phyloP scores from a whole-genome alignment of 495 filamentous ascomycete species.

The Hypoxylon lienhwacheense region DNA sequence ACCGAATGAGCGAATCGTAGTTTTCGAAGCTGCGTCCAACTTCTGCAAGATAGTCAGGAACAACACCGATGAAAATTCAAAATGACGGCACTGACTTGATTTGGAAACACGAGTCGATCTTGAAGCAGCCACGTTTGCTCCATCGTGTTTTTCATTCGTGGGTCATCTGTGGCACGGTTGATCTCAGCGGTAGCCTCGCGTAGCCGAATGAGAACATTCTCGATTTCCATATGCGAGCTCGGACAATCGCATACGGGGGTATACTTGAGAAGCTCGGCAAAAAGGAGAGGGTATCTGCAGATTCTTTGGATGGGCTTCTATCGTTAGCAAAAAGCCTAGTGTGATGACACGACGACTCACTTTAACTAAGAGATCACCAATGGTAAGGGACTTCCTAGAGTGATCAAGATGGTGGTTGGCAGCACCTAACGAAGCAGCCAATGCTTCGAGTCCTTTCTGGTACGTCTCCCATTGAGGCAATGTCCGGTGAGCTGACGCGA shows the following conservation, averaged over 20 bases:
- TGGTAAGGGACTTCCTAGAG: constrained; percentile 71
- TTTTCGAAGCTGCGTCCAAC: constrained; percentile 50
- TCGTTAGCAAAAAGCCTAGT: constrained; percentile 25
- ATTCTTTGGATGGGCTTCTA: constrained; percentile 87
- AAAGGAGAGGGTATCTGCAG: constrained; percentile 88
- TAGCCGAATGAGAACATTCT: constrained; percentile 70
- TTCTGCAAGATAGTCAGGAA: constrained; percentile 39
- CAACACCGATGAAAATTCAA: background rate
- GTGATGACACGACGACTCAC: constrained; percentile 46
- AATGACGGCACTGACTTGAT: constrained; percentile 57
- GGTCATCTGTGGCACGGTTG: constrained; percentile 73
- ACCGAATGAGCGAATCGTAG: constrained; percentile 72
- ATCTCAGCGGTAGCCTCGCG: constrained; percentile 72
- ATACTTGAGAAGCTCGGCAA: constrained; percentile 76
- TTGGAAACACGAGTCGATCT: constrained; percentile 71
- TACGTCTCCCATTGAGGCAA: constrained; percentile 77
- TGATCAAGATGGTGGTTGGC: constrained; percentile 64
- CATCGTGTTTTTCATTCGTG: constrained; percentile 57
- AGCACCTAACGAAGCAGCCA: constrained; percentile 74
- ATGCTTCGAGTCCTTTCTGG: constrained; percentile 84
- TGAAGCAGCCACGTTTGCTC: constrained; percentile 79
- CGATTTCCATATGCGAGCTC: constrained; percentile 73
- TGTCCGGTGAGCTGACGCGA: constrained; percentile 66
- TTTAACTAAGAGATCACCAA: constrained; percentile 90
- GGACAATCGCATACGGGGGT: constrained; percentile 85